A percentile compares a stretch with the other conserved stretches of the same genome.
Evolutionary conservation across 805 yeast species (phyloP).

Genomic region (Clavispora carvajalis): DNA sequence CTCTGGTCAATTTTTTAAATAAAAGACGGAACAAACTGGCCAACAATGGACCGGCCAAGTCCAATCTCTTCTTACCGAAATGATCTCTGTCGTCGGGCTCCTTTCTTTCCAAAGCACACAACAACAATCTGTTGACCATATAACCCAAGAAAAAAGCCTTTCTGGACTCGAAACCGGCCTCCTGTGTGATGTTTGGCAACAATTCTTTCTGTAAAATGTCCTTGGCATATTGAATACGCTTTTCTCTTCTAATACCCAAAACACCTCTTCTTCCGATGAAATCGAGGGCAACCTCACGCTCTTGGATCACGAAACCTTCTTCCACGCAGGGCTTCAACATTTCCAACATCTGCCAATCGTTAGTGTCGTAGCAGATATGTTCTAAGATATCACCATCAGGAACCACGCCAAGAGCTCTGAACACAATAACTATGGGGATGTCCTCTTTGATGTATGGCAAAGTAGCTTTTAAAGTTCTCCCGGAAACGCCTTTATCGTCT

Average conservation of each 20-base stretch:
- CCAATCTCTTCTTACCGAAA: constrained; percentile 97
- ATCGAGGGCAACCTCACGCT: constrained; percentile 95
- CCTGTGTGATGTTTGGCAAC: constrained; percentile 94
- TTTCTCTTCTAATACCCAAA: constrained; percentile 91
- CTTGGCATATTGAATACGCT: constrained; percentile 96
- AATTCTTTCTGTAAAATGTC: constrained; percentile 95
- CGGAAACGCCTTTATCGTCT: constrained; percentile 61
- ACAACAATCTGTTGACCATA: constrained; percentile 90
- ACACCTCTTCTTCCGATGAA: constrained; percentile 98
- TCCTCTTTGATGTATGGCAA: constrained; percentile 95
- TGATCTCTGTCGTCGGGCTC: constrained; percentile 99
- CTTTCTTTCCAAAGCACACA: constrained; percentile 94
- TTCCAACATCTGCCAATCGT: constrained; percentile 99
- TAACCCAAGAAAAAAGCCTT: constrained; percentile 97
- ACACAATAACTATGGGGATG: constrained; percentile 93
- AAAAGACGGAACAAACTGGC: constrained; percentile 93
- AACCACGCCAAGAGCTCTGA: constrained; percentile 96
- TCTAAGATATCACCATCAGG: constrained; percentile 99
- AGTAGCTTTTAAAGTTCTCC: constrained; percentile 90
- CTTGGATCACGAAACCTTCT: constrained; percentile 97
- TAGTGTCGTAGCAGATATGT: constrained; percentile 95
- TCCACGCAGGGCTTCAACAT: constrained; percentile 98
- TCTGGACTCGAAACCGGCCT: constrained; percentile 93
- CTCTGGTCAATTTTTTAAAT: constrained; percentile 92
- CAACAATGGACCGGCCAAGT: constrained; percentile 95